phyloP scores from a whole-genome alignment of 2,329 filamentous ascomycete genomes.

The Fusarium oligoseptatum region DNA sequence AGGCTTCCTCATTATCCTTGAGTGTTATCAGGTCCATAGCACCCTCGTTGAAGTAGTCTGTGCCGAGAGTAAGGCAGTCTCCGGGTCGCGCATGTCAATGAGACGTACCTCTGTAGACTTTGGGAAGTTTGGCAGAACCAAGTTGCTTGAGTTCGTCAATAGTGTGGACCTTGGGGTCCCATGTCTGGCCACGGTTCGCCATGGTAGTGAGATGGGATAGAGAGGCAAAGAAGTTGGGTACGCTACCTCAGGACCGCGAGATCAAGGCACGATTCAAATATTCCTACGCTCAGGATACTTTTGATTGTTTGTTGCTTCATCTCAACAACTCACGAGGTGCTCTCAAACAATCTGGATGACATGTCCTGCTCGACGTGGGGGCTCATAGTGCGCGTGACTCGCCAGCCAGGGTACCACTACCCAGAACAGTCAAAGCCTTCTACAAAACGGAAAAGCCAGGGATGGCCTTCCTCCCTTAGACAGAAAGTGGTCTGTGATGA shows the following conservation, averaged over 20 bases:
- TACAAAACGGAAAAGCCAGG: neutral
- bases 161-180: constrained; percentile 4
- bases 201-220: neutral
- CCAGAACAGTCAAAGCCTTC: neutral
- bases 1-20: constrained; percentile 65
- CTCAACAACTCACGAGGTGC: no score
- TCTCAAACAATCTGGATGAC: neutral
- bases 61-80: no score
- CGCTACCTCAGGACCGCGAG: no score
- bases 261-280: neutral
- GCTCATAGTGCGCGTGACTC: no score
- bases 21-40: constrained; percentile 64
- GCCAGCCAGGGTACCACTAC: no score
- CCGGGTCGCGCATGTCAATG: no score
- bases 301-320: no score
- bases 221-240: neutral
- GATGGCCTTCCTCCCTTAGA: neutral
- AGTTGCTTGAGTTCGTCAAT: constrained; percentile 11
- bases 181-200: neutral
- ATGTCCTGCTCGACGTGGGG: neutral
- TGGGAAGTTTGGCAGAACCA: constrained; percentile 11
- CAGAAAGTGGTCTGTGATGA: no score
- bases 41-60: constrained; percentile 69
- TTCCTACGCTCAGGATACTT: no score
- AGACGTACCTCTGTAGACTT: constrained; percentile 8